phyloP scores from a whole-genome alignment of 805 yeast genomes.

The Diddensiella transvaalensis region DNA sequence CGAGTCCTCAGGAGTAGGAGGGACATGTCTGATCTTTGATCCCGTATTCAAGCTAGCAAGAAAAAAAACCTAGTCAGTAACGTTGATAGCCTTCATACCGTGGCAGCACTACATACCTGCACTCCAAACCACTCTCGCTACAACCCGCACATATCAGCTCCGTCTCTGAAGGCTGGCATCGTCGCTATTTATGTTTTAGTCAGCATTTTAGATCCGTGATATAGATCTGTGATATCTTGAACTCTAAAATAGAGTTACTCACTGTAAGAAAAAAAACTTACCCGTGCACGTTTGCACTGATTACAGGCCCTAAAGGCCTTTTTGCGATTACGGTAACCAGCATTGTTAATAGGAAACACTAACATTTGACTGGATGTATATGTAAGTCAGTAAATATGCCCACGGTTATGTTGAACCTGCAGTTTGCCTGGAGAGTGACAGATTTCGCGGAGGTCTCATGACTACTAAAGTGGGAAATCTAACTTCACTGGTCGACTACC shows the following conservation, averaged over 20 bases:
- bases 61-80: no score
- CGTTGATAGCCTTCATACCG: no score
- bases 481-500: not conserved
- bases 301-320: slow-evolving; percentile 39
- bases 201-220: no score
- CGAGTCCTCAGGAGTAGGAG: not conserved
- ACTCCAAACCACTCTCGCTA: slow-evolving; percentile 22
- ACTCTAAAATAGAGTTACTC: no score
- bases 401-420: no score
- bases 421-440: no score
- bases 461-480: not conserved
- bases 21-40: not conserved
- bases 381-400: not conserved
- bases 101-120: slow-evolving; percentile 24
- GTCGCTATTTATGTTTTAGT: no score
- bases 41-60: not conserved
- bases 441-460: no score
- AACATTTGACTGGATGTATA: slow-evolving; percentile 26
- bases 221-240: no score
- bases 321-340: slow-evolving; percentile 36
- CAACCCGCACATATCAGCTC: slow-evolving; percentile 29
- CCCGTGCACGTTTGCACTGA: slow-evolving; percentile 32
- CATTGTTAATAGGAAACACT: slow-evolving; percentile 40
- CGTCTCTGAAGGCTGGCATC: slow-evolving; percentile 24
- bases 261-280: slow-evolving; percentile 6